A percentile compares a stretch with the other conserved stretches of the same genome.
These are phyloP conservation scores for Cryptosporidium sp. DNA, from an alignment of 169 alveolate genomes.

Conservation along the genomic window DNA sequence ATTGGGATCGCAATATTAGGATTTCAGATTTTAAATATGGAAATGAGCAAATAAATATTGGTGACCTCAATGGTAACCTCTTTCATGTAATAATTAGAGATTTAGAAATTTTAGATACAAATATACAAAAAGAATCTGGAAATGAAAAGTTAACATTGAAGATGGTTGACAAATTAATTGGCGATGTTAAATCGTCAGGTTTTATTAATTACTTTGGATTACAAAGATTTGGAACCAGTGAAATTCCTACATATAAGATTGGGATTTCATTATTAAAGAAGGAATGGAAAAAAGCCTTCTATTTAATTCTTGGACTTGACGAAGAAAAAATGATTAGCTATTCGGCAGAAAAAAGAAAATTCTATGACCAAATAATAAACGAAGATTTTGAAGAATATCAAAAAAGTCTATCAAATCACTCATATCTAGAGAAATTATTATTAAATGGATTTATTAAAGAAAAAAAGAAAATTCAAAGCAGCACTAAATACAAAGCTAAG, in stretches of 20 bases:
- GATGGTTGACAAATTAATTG: conserved; percentile 79
- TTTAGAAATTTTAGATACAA: conserved; percentile 71
- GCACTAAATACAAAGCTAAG: conserved; percentile 63
- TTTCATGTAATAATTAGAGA: conserved; percentile 91
- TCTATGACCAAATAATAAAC: not conserved
- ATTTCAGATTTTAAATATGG: conserved; percentile 87
- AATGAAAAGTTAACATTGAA: conserved; percentile 76
- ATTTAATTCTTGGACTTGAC: conserved; percentile 79
- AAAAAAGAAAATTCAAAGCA: conserved; percentile 75
- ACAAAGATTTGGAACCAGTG: conserved; percentile 93
- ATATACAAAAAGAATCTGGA: conserved; percentile 56
- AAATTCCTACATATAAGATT: conserved; percentile 89
- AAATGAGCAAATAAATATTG: conserved; percentile 86
- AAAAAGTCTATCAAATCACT: conserved; percentile 69
- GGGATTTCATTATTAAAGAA: conserved; percentile 89
- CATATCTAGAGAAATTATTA: conserved; percentile 38
- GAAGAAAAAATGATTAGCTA: not conserved
- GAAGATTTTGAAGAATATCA: conserved; percentile 67
- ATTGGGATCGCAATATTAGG: conserved; percentile 85
- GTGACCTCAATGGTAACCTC: conserved; percentile 91
- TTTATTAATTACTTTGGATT: conserved; percentile 94
- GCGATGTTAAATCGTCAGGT: conserved; percentile 86
- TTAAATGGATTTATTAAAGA: conserved; percentile 60
- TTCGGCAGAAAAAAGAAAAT: conserved; percentile 3
- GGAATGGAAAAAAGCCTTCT: conserved; percentile 83